Evolutionary conservation across 352 stramenopile genomes (phyloP).

Genomic region (Phytophthora sojae): DNA sequence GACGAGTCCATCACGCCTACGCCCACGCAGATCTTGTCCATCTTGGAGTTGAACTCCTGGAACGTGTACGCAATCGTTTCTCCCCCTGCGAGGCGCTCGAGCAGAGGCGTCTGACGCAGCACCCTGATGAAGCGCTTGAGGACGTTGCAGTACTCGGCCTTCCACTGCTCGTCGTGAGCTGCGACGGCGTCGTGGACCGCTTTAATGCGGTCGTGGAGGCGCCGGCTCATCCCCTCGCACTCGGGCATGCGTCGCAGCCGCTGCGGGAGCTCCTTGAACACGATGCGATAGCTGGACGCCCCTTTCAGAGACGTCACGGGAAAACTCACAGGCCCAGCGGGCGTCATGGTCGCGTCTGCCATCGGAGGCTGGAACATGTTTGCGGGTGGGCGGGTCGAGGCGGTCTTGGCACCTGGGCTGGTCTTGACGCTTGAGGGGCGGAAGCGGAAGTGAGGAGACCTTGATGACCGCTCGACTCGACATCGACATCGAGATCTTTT

Average conservation of each 20-base stretch:
- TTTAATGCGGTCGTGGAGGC: not conserved
- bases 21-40: not conserved
- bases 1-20: not conserved
- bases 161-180: slow-evolving; percentile 1
- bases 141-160: not conserved
- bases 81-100: not conserved
- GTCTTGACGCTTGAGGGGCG: too few species aligned
- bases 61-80: not conserved
- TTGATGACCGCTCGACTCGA: too few species aligned
- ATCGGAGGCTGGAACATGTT: too few species aligned
- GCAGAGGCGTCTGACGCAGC: not conserved
- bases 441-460: too few species aligned
- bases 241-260: not conserved
- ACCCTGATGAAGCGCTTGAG: slow-evolving; percentile 5
- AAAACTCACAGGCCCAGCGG: too few species aligned
- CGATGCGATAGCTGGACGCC: too few species aligned
- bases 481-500: too few species aligned
- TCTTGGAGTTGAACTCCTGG: not conserved
- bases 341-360: too few species aligned
- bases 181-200: not conserved
- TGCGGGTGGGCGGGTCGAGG: too few species aligned
- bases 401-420: too few species aligned
- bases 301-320: too few species aligned
- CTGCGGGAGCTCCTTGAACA: not conserved
- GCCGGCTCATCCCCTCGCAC: not conserved